phyloP scores from a whole-genome alignment of 179 eudicot species.

The Camellia oleifera region DNA sequence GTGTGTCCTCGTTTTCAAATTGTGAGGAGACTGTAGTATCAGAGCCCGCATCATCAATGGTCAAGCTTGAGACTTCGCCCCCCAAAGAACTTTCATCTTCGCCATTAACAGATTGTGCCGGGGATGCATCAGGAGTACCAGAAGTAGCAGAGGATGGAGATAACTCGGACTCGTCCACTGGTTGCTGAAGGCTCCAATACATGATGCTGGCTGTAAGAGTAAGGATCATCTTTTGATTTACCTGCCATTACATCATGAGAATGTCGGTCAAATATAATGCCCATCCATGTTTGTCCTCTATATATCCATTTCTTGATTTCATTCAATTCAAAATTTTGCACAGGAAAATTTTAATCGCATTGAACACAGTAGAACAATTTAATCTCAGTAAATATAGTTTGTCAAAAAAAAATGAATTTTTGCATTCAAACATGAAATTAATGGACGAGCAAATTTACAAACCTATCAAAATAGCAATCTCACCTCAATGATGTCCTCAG shows the following conservation, averaged over 20 bases:
- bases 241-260: conserved; percentile 39
- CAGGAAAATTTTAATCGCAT: neutral
- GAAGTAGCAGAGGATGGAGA: conserved; percentile 48
- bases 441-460: neutral
- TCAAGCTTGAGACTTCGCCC: conserved; percentile 56
- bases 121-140: conserved; percentile 53
- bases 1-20: conserved; percentile 28
- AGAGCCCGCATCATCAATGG: conserved; percentile 58
- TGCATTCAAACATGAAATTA: neutral
- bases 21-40: conserved; percentile 49
- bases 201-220: conserved; percentile 90
- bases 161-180: conserved; percentile 54
- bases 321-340: neutral
- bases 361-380: too few species aligned
- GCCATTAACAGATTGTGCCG: conserved; percentile 54
- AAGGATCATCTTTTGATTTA: conserved; percentile 93
- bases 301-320: neutral
- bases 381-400: neutral
- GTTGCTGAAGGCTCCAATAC: conserved; percentile 90
- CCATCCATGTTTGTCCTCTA: neutral
- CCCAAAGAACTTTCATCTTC: conserved; percentile 63
- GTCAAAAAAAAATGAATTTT: neutral
- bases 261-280: neutral
- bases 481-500: conserved; percentile 88
- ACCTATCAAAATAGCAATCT: neutral